Conservation (phyloP, 306 rosid species). For the Cucumis sativus region DNA sequence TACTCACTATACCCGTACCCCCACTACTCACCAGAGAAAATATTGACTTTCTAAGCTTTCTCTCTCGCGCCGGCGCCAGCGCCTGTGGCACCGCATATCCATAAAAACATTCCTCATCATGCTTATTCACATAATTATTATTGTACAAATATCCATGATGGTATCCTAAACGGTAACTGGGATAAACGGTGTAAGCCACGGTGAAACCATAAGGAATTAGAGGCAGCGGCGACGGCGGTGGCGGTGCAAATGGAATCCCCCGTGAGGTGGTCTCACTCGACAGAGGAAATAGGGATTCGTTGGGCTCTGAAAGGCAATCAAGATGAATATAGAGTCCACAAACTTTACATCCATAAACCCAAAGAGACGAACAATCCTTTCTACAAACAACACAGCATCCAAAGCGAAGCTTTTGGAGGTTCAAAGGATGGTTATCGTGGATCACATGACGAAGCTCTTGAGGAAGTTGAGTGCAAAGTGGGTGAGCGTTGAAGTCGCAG, state of each 20-base stretch:
- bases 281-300: not conserved
- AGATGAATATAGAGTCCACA: not conserved
- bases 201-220: not conserved
- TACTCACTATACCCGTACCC: not conserved
- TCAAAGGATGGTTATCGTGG: not conserved
- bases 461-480: conserved; percentile 13
- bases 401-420: not conserved
- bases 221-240: not conserved
- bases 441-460: not conserved
- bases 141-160: not conserved
- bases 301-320: not conserved
- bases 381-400: not conserved
- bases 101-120: not conserved
- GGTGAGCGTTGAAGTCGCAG: conserved; percentile 13
- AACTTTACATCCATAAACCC: not conserved
- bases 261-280: not conserved
- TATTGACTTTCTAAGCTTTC: not conserved
- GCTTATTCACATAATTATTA: not conserved
- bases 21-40: not conserved
- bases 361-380: not conserved
- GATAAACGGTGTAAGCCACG: not conserved
- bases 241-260: not conserved
- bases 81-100: not conserved
- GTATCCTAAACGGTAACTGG: not conserved
- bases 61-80: not conserved